phyloP scores from a whole-genome alignment of 1,139 yeast species.

The Maudiozyma humilis region DNA sequence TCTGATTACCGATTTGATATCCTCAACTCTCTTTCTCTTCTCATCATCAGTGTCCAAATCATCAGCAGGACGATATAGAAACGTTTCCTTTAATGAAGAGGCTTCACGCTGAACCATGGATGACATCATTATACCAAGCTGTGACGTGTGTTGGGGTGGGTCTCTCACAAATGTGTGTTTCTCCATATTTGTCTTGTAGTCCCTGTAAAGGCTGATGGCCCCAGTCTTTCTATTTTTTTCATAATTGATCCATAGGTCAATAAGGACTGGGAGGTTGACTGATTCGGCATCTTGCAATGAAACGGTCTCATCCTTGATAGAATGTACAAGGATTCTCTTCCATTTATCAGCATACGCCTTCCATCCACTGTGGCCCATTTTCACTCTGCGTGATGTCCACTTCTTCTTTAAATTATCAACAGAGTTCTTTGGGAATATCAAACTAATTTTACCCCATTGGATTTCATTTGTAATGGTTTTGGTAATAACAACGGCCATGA shows the following conservation, averaged over 20 bases:
- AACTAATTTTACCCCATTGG: conserved; percentile 27
- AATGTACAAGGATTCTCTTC: conserved; percentile 26
- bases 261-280: conserved; percentile 21
- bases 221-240: conserved; percentile 15
- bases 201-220: conserved; percentile 20
- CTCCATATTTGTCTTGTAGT: conserved; percentile 22
- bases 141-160: conserved; percentile 7
- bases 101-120: conserved; percentile 32
- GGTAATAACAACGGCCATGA: conserved; percentile 28
- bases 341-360: conserved; percentile 28
- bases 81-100: conserved; percentile 23
- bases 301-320: conserved; percentile 25
- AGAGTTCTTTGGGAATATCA: conserved; percentile 28
- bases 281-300: conserved; percentile 28
- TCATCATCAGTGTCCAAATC: conserved; percentile 1
- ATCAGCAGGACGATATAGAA: conserved; percentile 11
- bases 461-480: conserved; percentile 31
- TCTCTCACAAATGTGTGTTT: conserved; percentile 22
- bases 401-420: conserved; percentile 28
- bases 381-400: conserved; percentile 28
- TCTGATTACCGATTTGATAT: conserved; percentile 24
- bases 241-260: conserved; percentile 24
- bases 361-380: conserved; percentile 31
- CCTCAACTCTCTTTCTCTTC: conserved; percentile 14
- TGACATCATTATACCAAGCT: conserved; percentile 25